Evolutionary conservation across 2,329 filamentous ascomycete species (phyloP).

Genomic region (Penicillium sp.): DNA sequence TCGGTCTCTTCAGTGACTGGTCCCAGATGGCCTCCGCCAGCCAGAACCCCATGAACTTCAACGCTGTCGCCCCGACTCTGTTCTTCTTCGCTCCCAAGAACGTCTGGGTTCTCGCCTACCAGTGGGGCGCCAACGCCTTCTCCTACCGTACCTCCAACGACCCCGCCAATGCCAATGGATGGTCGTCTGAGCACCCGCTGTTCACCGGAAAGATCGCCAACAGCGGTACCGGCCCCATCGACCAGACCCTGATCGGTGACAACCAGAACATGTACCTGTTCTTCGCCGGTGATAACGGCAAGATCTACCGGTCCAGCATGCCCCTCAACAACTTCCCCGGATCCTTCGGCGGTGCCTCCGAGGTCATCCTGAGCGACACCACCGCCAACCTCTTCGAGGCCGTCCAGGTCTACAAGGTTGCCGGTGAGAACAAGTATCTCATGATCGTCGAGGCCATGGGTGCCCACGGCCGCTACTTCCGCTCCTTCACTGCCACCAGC

Average conservation of each 20-base stretch:
- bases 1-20: conserved; percentile 52
- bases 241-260: conserved; percentile 61
- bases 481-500: conserved; percentile 57
- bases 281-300: conserved; percentile 62
- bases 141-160: conserved; percentile 56
- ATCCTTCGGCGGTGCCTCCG: conserved; percentile 50
- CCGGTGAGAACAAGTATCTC: conserved; percentile 53
- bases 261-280: conserved; percentile 59
- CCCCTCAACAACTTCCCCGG: conserved; percentile 57
- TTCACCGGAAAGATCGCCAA: conserved; percentile 51
- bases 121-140: conserved; percentile 58
- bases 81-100: conserved; percentile 59
- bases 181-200: conserved; percentile 50
- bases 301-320: conserved; percentile 61
- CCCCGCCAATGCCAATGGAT: conserved; percentile 53
- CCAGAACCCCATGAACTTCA: conserved; percentile 48
- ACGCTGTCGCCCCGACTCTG: conserved; percentile 55
- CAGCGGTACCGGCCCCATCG: conserved; percentile 53
- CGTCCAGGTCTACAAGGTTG: conserved; percentile 59
- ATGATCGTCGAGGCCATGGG: conserved; percentile 64
- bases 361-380: conserved; percentile 49
- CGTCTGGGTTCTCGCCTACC: conserved; percentile 60
- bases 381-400: conserved; percentile 59
- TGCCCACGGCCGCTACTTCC: conserved; percentile 56
- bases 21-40: conserved; percentile 45